phyloP scores from a whole-genome alignment of 257 asterid species.

The Solanum etuberosum region DNA sequence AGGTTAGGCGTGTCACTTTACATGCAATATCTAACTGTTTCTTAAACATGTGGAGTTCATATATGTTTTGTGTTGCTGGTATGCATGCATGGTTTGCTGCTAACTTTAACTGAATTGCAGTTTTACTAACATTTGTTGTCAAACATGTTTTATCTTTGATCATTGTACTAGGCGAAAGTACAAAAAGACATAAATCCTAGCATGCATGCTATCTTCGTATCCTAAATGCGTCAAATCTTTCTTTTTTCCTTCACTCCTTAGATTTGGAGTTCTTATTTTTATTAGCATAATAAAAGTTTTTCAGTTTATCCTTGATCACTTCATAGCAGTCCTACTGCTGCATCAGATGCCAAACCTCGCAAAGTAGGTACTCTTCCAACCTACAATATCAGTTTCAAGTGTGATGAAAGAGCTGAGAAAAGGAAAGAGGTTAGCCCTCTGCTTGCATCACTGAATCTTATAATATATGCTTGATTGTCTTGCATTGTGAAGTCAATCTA shows the following conservation, averaged over 20 bases:
- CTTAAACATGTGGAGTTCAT: not conserved
- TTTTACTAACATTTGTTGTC: too few relatives aligned
- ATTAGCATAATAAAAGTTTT: not conserved
- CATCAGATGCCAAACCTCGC: slow-evolving; percentile 45
- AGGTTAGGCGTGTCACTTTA: slow-evolving; percentile 36
- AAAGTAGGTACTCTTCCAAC: slow-evolving; percentile 61
- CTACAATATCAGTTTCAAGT: slow-evolving; percentile 70
- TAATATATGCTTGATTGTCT: not conserved
- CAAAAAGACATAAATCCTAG: too few relatives aligned
- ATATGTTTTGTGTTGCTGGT: slow-evolving; percentile 32
- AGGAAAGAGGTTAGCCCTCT: slow-evolving; percentile 66
- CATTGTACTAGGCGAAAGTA: too few relatives aligned
- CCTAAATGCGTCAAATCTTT: not conserved
- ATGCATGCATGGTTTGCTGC: slow-evolving; percentile 99
- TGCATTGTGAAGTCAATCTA: not conserved
- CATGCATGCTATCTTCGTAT: slow-evolving; percentile 5
- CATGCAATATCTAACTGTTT: not conserved
- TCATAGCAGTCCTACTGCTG: slow-evolving; percentile 50
- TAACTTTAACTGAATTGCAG: too few relatives aligned
- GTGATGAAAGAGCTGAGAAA: slow-evolving; percentile 93
- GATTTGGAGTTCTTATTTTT: not conserved
- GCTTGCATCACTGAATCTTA: not conserved
- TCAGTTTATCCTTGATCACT: slow-evolving; percentile 36
- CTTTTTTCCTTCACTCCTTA: not conserved
- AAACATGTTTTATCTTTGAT: too few relatives aligned